phyloP scores from a whole-genome alignment of 371 early-diverging fungal genomes.

The Actinomucor elegans region DNA sequence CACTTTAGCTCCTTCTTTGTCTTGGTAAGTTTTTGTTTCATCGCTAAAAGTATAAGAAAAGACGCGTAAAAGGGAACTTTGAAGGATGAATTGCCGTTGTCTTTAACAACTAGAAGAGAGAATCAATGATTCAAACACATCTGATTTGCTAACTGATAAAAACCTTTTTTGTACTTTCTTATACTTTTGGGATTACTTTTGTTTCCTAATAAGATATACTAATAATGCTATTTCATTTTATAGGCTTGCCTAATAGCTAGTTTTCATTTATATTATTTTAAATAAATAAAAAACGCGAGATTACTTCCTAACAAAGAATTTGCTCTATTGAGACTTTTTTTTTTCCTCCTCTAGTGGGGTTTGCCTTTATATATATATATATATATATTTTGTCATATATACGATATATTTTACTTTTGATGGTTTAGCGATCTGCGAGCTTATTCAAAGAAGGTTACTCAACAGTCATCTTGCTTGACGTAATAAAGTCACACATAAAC shows the following conservation, averaged over 20 bases:
- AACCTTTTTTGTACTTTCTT: not conserved
- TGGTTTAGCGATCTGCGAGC: not conserved
- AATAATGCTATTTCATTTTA: not conserved
- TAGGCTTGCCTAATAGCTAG: no score
- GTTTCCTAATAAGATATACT: not conserved
- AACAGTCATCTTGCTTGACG: slow-evolving; percentile 2
- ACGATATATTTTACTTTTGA: no score
- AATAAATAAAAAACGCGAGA: no score
- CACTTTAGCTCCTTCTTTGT: not conserved
- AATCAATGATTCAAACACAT: slow-evolving; percentile 25
- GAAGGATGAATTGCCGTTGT: slow-evolving; percentile 22
- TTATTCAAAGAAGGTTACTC: not conserved
- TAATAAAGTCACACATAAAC: slow-evolving; percentile 11
- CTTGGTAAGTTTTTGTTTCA: slow-evolving; percentile 1
- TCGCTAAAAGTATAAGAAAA: not conserved
- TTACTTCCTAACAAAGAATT: no score
- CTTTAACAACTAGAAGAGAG: slow-evolving; percentile 21
- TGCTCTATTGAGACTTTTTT: no score
- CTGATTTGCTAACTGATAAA: slow-evolving; percentile 28
- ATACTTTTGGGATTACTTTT: not conserved
- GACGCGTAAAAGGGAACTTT: not conserved
- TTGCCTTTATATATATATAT: no score
- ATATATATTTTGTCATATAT: no score
- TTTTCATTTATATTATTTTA: no score
- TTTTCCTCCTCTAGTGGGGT: no score